Base-by-base conservation (phyloP, 1,284 basidiomycete species). In the Marasmius fiardii region DNA sequence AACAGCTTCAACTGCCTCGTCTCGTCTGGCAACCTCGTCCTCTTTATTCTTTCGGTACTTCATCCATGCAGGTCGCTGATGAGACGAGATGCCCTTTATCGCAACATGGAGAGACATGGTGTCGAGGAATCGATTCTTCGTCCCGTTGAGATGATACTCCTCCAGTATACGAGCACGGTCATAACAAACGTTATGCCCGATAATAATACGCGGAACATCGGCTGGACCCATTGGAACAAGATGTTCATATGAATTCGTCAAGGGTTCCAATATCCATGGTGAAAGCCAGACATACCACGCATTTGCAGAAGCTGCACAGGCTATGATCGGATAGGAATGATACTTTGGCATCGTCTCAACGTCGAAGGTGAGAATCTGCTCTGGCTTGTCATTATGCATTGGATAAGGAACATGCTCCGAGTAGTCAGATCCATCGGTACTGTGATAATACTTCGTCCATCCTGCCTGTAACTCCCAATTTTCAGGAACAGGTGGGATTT, bases 281-380 rank as follows among this genome's bases (percentile, higher is more conserved):
- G 92, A 95, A 56, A 98, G 83, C 96, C 97, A 99, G 4, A 86
- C 85, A 68, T 99, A 99, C 95, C 96, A 99, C 0, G 87, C 88
- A 35, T 85, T 84, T 16, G 80, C 76, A 4, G 93, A 88, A 0
- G 85, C 91, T 1, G 95, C 95, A 55, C 89, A 92, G 0, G 97
- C 95, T 80, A 99, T 90, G 66, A 98, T 79, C 1, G 96, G 82
- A 64, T 87, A 95, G 0, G 84, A 85, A 45, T 90, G 87, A 58
- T 92, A 81, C 37, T 82, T 81, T 16, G 94, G 93, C 76, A 99
- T 81, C 0, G 93, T 95, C 72, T 99, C 96, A 50, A 99, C 92
- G 69, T 99, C 97, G 63, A 99, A 98, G 1, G 86, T 83, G 52
- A 98, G 78, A 71, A 86, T 81, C 51, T 87, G 74, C 64, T 96